Evolutionary conservation across 306 rosid species (phyloP), one percentile per base, ranked within the genome.

Genomic region (Gastrolobium villosum): DNA sequence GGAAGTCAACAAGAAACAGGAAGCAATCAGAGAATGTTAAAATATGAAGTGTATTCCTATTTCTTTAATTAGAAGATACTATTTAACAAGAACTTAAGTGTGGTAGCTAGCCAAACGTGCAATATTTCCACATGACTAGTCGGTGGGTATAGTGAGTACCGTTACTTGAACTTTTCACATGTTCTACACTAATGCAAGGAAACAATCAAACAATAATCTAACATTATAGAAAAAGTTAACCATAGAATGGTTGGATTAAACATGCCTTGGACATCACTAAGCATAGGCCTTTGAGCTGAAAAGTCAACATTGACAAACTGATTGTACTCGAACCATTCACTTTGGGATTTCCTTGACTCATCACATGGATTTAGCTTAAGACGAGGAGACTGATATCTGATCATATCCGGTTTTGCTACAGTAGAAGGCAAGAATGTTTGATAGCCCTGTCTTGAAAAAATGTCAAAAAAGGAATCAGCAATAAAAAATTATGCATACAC

Each of bases 211-310:
- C 20, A 43, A 72, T 15, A 30, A 65, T 55, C 63, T 36, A 59
- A 65, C 54, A 36, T 26, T 41, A 31, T 7, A 32, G 3, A 76
- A 41, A 60, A 26, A 67, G 55, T 26, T 10, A 79, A 67, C 31
- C 26, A 74, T 13, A 74, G 36, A 74, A 77, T 69, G 49, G 75
- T 43, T 44, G 28, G n/a, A 45, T 77, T 10, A 60, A 39, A 52
- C 94, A 78, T 86, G 89, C 98, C 91, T 84, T 85, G 90, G 53
- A 70, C 65, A 48, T 85, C 87, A 13, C 74, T 45, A 64, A 86
- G 62, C 48, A 69, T 32, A 26, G 89, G 86, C 75, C 74, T 76
- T 85, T 81, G 88, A 79, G 75, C 77, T 64, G 81, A 86, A 10
- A 75, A 56, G 69, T 84, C 84, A 75, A 82, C 48, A 79, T 84